Conservation (phyloP, 2,329 filamentous ascomycete species). For the Fusarium sp. region DNA sequence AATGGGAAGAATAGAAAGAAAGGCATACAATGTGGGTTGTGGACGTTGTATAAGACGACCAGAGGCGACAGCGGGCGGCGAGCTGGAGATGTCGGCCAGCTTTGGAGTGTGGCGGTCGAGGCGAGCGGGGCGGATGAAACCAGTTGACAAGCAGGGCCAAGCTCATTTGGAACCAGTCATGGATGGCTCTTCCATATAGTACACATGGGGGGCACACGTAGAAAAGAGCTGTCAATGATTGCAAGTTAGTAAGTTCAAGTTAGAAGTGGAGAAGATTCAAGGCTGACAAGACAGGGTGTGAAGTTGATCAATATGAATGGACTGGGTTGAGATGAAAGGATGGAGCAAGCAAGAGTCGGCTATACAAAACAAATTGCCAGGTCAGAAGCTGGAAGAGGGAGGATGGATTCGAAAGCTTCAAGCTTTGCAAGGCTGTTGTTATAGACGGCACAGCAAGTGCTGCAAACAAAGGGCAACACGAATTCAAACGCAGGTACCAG, state of each 20-base stretch:
- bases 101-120: conserved; percentile 55
- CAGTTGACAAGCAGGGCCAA: conserved; percentile 57
- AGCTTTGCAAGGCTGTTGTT: conserved; percentile 17
- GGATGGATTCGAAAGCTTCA: conserved; percentile 1
- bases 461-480: conserved; percentile 20
- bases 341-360: conserved; percentile 6
- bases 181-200: conserved; percentile 50
- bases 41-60: conserved; percentile 44
- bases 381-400: conserved; percentile 5
- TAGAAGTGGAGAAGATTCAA: conserved; percentile 30
- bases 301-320: conserved; percentile 10
- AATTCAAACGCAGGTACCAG: conserved; percentile 41
- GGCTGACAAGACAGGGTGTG: conserved; percentile 28
- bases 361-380: conserved; percentile 21
- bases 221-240: conserved; percentile 52
- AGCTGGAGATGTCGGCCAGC: conserved; percentile 63
- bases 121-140: conserved; percentile 58
- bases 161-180: conserved; percentile 61
- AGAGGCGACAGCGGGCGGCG: conserved; percentile 38
- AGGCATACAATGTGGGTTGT: conserved; percentile 42
- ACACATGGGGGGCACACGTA: conserved; percentile 45
- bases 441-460: conserved; percentile 5
- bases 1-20: conserved; percentile 35
- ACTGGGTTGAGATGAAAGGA: conserved; percentile 29
- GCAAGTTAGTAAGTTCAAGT: conserved; percentile 31